Evolutionary conservation across 306 rosid species (phyloP), one percentile per base, ranked within the genome.

Genomic region (Corylus avellana): DNA sequence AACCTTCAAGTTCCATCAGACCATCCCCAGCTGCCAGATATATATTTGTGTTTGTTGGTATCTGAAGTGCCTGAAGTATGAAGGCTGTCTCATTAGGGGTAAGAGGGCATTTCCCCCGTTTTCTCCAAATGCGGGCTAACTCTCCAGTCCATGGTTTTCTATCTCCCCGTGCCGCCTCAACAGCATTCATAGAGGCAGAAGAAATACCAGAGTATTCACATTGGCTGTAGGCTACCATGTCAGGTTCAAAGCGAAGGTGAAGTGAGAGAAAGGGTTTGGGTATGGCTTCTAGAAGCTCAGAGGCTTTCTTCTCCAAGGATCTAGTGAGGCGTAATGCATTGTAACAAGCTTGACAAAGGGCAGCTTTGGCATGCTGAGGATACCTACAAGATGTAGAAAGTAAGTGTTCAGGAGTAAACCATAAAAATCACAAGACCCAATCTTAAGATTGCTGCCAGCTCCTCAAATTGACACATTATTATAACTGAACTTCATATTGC

Each of bases 151-250:
- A 93, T 35, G 99, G 98, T 79, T 91, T 93, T 83, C 97, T 80
- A 79, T 91, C 97, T 37, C 86, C 89, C 44, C 82, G 86, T 50
- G 96, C 93, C 2, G 67, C 96, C 61, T 91, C 89, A 44, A 93
- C 73, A 47, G 99, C 93, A 84, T 91, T 83, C 12, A 88, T 44
- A 54, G 95, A 91, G 58, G 83, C 61, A 54, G 91, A 88, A 54
- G 97, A 90, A 51, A 94, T 92, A 75, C 84, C 81, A 0, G 86
- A 51, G 66, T 94, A 94, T 83, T 86, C 89, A 12, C 98, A 94
- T 74, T 94, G 98, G 79, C 93, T 91, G 83, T 94, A 94, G 1
- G 97, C 98, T 79, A 94, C 98, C 98, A 91, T 93, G 87, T 95
- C 98, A 0, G 98, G 99, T 68, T 95, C 94, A 54, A 93, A 95